Conservation (phyloP, 306 rosid species). For the Gastrolobium villosum region DNA sequence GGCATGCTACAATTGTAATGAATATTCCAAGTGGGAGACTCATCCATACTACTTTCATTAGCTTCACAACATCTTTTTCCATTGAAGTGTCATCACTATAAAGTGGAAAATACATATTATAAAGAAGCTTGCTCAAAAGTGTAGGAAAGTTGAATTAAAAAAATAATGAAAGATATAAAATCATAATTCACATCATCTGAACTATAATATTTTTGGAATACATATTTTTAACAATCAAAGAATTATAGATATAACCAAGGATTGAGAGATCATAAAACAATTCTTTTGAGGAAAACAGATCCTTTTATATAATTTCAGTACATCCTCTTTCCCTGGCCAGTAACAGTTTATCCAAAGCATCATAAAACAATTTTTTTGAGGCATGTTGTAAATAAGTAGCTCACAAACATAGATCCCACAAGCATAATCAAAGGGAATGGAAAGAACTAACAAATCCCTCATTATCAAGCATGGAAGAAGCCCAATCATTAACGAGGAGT, state of each 20-base stretch:
- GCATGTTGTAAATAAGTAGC: slow-evolving; percentile 22
- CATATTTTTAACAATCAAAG: slow-evolving; percentile 37
- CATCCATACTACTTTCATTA: slow-evolving; percentile 91
- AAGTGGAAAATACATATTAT: slow-evolving; percentile 33
- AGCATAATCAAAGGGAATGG: slow-evolving; percentile 17
- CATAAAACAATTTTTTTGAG: slow-evolving; percentile 8
- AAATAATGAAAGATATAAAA: slow-evolving; percentile 16
- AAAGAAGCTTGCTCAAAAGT: not conserved
- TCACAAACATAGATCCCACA: slow-evolving; percentile 1
- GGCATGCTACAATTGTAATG: slow-evolving; percentile 71
- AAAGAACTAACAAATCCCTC: slow-evolving; percentile 24
- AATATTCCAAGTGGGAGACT: slow-evolving; percentile 82
- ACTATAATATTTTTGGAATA: slow-evolving; percentile 20
- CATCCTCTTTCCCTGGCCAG: not conserved
- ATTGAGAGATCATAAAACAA: slow-evolving; percentile 25
- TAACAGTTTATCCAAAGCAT: slow-evolving; percentile 29
- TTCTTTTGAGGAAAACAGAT: not conserved
- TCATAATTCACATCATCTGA: slow-evolving; percentile 20
- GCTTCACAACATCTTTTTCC: slow-evolving; percentile 77
- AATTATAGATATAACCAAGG: slow-evolving; percentile 10
- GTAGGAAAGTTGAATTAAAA: not conserved
- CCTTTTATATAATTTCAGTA: not conserved
- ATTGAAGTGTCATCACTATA: slow-evolving; percentile 70
- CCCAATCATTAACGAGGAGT: not conserved
- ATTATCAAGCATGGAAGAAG: slow-evolving; percentile 8